Base-by-base conservation (phyloP, 768 basidiomycete species). In the Boletus rufocinnamomeus region DNA sequence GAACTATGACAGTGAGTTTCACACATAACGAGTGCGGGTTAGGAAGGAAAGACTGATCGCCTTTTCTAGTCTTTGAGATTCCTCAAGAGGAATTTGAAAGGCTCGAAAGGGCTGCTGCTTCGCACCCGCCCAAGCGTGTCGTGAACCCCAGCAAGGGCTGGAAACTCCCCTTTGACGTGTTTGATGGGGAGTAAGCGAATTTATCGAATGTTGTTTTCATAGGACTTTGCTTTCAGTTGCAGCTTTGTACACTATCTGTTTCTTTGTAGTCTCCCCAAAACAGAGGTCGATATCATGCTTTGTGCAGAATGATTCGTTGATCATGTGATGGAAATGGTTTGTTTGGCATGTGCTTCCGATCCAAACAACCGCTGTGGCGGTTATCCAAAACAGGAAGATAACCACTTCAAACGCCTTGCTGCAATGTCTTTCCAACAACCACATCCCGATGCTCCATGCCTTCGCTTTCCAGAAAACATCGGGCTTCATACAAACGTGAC, bases 381-480 rank as follows among this genome's bases (percentile, higher is more conserved):
- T 17, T 17, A 30, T 32, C 59, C 53, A 51, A 64, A 70, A 70
- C 54, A 25, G 57, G 60, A 59, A 50, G 38, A 58, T 56, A 32
- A 52, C 48, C 35, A 50, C 14, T 9, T 35, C 30, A 32, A 17
- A 30, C n/a, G 25, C 21, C 8, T 25, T 8, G 19, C 14, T 57
- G 10, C 32, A 50, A 72, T 72, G 71, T 62, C 72, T n/a, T 74
- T 69, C 49, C 67, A 67, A 51, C 84, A 84, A 70, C 76, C 79
- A 13, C 84, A 83, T 50, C 75, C 77, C 8, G 88, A 89, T 53
- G 79, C 84, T 14, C 76, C 86, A 56, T 89, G 85, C 66, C 83
- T 92, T 27, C 84, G 85, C 46, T 89, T 82, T 67, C 89, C 91
- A 30, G 88, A 90, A 59, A 77, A 79, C 43, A 72, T 91, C 2